Base-by-base conservation (phyloP, 192 early-diverging fungal genomes). In the Backusella tarrabulga region DNA sequence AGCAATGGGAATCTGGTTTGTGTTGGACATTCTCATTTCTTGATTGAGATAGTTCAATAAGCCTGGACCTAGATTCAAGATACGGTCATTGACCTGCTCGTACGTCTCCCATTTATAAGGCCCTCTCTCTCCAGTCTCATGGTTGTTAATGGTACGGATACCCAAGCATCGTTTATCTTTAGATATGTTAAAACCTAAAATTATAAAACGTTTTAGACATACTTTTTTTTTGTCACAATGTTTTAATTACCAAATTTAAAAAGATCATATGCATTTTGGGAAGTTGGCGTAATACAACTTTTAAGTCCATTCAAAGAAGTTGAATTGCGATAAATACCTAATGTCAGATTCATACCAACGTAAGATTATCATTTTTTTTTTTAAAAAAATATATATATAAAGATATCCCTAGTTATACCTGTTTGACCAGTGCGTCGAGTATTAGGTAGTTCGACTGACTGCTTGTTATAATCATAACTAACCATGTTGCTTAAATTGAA, bases 21-120 rank as follows among this genome's bases (percentile, higher is more conserved):
- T 76, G 7, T 71, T 46, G 8, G 66, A 34, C 4, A 68, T 67
- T 2, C 67, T 54, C 66, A 76, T 11, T 6, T 71, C 50, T 36
- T 72, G 19, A 35, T 93, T 81, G 74, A 87, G 82, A 26, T 92
- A 77, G 75, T 89, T 83, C 76, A 91, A 54, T 50, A 95, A 76
- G 14, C 94, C 94, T 46, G 90, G 89, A 21, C 92, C 94, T 54
- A 95, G 85, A 34, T 87, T 85, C 36, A 80, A 84, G 46, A 87
- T 82, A 14, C 90, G 89, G 36, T 88, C 77, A 77, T 84, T 84
- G 38, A 88, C 86, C 66, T 93, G 85, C 26, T 76, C 79, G 74
- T 93, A 95, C 6, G 91, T 91, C 74, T 89, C 80, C 92, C 92
- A 95, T 34, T 85, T 80, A 81, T 87, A 95, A n/a, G 83, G 83